Percentiles rank a stretch among this genome's conserved stretches.
Evolutionary conservation across 2,329 filamentous ascomycete species (phyloP).

Genomic region (Davidsoniella eucalypti): DNA sequence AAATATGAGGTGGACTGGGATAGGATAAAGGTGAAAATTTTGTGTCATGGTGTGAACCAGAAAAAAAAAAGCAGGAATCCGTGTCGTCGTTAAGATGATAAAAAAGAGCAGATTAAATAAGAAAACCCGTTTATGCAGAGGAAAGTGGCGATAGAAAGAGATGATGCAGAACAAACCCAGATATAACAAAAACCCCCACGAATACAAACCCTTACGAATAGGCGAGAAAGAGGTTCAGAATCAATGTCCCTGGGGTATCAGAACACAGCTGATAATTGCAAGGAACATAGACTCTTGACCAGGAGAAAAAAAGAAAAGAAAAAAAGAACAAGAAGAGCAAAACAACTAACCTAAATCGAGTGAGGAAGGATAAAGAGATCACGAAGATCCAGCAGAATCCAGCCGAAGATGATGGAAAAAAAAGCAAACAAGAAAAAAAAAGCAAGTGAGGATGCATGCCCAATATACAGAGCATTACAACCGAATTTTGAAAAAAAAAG

Average conservation of each 20-base stretch:
- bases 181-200: not conserved
- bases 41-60: not conserved
- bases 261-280: not conserved
- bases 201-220: not conserved
- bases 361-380: not conserved
- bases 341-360: slow-evolving; percentile 1
- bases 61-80: not conserved
- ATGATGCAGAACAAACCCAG: not conserved
- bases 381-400: not conserved
- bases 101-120: not conserved
- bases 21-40: not conserved
- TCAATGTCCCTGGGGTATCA: too few relatives aligned
- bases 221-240: not conserved
- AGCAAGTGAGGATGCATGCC: slow-evolving; percentile 3
- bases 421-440: not conserved
- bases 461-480: slow-evolving; percentile 3
- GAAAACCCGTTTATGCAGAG: too few relatives aligned
- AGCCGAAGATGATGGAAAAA: not conserved
- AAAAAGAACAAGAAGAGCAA: not conserved
- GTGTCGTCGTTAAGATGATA: not conserved
- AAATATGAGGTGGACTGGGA: not conserved
- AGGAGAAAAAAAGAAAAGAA: not conserved
- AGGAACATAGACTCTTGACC: not conserved
- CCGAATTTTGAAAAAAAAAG: slow-evolving; percentile 1
- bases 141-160: too few relatives aligned